Base-by-base conservation (phyloP, 305 asterid species). In the Fraxinus sp. region DNA sequence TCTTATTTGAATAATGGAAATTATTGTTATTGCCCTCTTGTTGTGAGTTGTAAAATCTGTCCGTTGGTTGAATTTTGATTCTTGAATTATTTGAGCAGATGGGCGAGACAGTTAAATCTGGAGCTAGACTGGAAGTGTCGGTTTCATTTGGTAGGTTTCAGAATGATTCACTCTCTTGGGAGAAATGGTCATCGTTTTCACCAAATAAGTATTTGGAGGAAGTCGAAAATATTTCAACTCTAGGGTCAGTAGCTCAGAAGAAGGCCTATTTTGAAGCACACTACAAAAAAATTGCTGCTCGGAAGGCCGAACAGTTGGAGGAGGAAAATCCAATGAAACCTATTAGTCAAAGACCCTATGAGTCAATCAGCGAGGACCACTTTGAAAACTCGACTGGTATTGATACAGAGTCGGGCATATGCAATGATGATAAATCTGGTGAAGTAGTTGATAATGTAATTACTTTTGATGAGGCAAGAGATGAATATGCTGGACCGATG, bases 261-360 rank as follows among this genome's bases (percentile, higher is more conserved):
- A 94, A 93, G 91, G 99, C 98, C 0, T 96, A 91, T 81, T 96
- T 95, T 76, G 99, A 96, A 91, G 98, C 98, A 46, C 98, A 96
- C 75, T 96, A 96, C 88, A 95, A 91, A 87, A 93, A 87, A 83
- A 89, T 94, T 83, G 98, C 97, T 84, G 98, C 99, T 75, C 84
- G 52, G 89, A 93, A 92, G 87, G 91, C 93, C 14, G 95, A 93
- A 85, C 95, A 89, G 66, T 52, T 91, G 75, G 97, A 92, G 86
- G 94, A 84, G 85, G 98, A 96, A 77, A 85, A 88, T 81, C 73
- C 75, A 30, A 77, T 74, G 73, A 84, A 52, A 85, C 84, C 89
- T 35, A 77, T 72, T 16, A 41, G 26, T 82, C 79, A 86, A 8
- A 79, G 71, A 62, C 77, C 88, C 24, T 83, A 81, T 18, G 89